Percentiles rank a stretch among this genome's conserved stretches.
Conservation (phyloP, 2,329 filamentous ascomycete genomes). For the Xenoacremonium recifei region DNA sequence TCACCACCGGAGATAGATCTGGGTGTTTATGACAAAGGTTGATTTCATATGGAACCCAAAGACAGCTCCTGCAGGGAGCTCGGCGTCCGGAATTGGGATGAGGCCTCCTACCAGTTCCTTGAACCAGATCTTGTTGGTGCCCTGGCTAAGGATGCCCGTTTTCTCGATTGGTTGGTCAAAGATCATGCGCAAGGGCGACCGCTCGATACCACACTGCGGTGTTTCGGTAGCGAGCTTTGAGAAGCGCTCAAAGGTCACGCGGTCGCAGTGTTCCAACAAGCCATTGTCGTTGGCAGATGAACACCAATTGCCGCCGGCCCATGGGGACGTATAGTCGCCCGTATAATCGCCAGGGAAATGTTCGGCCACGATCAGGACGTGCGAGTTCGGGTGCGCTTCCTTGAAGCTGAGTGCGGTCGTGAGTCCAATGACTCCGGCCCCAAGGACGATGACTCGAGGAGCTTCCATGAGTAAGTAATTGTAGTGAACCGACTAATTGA, state of each 20-base stretch:
- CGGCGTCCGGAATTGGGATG: slow-evolving; percentile 20
- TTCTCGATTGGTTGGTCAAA: slow-evolving; percentile 28
- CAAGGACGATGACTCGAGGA: slow-evolving; percentile 31
- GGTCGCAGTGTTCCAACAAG: slow-evolving; percentile 10
- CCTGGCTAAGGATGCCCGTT: slow-evolving; percentile 45
- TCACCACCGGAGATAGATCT: slow-evolving; percentile 73
- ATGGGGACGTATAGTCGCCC: slow-evolving; percentile 77
- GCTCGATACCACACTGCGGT: slow-evolving; percentile 60
- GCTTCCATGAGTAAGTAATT: no score
- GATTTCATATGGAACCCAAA: slow-evolving; percentile 32
- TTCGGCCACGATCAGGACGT: slow-evolving; percentile 67
- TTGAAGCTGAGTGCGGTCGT: slow-evolving; percentile 57
- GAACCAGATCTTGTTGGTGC: slow-evolving; percentile 40
- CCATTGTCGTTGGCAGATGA: slow-evolving; percentile 51
- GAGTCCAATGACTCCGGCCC: slow-evolving; percentile 62
- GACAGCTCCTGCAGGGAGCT: slow-evolving; percentile 31
- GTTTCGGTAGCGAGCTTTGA: slow-evolving; percentile 6
- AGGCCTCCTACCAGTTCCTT: slow-evolving; percentile 37
- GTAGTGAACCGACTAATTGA: no score
- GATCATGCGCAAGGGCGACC: slow-evolving; percentile 15
- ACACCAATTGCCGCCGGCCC: slow-evolving; percentile 71
- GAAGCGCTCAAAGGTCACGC: slow-evolving; percentile 14
- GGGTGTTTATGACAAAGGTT: slow-evolving; percentile 59
- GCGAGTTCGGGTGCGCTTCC: slow-evolving; percentile 43
- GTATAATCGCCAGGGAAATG: slow-evolving; percentile 86